phyloP scores from a whole-genome alignment of 2,329 filamentous ascomycete species.

The Colletotrichum sp. region DNA sequence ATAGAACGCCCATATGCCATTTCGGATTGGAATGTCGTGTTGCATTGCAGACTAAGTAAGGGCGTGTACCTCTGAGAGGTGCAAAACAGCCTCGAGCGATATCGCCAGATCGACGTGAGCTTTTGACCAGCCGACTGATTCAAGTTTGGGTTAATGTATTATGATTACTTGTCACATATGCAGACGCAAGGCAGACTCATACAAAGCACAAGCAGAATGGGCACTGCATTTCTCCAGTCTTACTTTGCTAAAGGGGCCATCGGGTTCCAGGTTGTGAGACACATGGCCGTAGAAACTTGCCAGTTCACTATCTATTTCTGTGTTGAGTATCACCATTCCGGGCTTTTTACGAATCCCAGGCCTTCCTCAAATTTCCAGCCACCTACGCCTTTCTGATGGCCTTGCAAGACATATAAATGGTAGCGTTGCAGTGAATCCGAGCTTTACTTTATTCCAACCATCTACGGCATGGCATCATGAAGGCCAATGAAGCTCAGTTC shows the following conservation, averaged over 20 bases:
- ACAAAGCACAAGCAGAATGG: background rate
- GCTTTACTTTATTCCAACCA: background rate
- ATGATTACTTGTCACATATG: rapidly evolving
- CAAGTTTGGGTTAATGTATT: rapidly evolving
- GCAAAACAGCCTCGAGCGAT: background rate
- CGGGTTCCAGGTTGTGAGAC: no score
- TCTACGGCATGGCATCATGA: background rate
- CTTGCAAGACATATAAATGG: no score
- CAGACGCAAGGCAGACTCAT: background rate
- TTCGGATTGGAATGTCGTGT: background rate
- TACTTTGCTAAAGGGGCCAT: no score
- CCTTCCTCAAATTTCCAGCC: no score
- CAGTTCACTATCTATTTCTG: no score
- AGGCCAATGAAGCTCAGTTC: background rate
- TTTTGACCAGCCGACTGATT: background rate
- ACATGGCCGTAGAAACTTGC: no score
- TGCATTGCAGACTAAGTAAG: background rate
- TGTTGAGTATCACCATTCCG: no score
- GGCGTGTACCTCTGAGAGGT: background rate
- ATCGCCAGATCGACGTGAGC: background rate
- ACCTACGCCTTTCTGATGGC: no score
- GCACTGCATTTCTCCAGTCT: no score
- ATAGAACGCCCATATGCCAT: rapidly evolving
- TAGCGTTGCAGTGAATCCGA: no score
- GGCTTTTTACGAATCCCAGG: no score